These are phyloP conservation scores for Acanthamoeba culbertsoni DNA, from an alignment of 208 protist species.

Conservation along the genomic window DNA sequence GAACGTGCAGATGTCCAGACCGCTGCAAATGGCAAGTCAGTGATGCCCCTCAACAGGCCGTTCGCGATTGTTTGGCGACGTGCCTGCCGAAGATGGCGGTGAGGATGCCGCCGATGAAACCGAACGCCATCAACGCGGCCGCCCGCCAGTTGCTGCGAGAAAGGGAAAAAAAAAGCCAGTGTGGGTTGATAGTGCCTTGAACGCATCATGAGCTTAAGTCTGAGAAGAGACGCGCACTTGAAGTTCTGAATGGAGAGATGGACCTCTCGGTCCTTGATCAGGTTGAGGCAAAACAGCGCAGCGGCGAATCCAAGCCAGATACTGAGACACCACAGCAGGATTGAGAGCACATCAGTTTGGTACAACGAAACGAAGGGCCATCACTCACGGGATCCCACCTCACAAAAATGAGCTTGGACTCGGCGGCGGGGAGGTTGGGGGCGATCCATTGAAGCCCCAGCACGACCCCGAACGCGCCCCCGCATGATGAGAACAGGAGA, in stretches of 20 bases:
- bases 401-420: conserved; percentile 25
- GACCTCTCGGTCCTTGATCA: conserved; percentile 45
- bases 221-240: not conserved
- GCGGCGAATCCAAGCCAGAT: conserved; percentile 34
- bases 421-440: not conserved
- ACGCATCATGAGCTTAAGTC: not conserved
- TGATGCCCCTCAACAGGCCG: no score
- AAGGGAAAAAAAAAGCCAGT: not conserved
- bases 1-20: conserved; percentile 63
- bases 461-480: conserved; percentile 18
- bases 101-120: conserved; percentile 58
- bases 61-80: not conserved
- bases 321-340: no score
- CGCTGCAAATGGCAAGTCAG: no score
- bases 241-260: conserved; percentile 34
- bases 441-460: conserved; percentile 29
- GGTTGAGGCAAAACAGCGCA: conserved; percentile 14
- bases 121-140: conserved; percentile 10
- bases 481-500: conserved; percentile 33
- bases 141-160: not conserved
- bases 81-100: conserved; percentile 39
- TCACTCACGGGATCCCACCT: not conserved
- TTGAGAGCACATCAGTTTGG: no score
- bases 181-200: not conserved
- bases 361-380: no score